phyloP scores from a whole-genome alignment of 1,284 basidiomycete species.

The Sanguinoderma infundibulare region DNA sequence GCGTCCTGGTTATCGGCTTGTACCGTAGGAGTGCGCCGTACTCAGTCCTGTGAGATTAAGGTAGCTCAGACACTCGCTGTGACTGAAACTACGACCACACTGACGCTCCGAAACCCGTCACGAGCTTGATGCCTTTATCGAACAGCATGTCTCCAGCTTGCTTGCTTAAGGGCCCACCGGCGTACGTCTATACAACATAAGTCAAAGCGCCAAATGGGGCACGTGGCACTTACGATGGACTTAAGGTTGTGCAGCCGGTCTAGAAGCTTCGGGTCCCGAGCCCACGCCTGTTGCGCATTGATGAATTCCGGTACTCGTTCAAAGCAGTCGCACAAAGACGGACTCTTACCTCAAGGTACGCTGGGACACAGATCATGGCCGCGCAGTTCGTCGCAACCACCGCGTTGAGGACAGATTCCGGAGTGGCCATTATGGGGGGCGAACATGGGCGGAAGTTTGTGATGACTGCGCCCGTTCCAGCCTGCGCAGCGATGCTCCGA shows the following conservation, averaged over 20 bases:
- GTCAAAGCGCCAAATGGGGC: not conserved
- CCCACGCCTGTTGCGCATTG: too few relatives aligned
- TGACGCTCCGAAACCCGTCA: conserved; percentile 35
- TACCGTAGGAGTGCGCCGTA: too few relatives aligned
- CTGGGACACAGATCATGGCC: conserved; percentile 28
- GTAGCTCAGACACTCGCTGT: too few relatives aligned
- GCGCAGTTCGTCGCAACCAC: conserved; percentile 16
- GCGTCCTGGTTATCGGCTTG: too few relatives aligned
- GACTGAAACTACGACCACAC: too few relatives aligned
- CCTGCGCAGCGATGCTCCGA: not conserved
- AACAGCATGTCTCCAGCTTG: conserved; percentile 33
- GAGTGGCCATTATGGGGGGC: conserved; percentile 24
- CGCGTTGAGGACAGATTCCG: conserved; percentile 16
- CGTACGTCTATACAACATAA: conserved; percentile 31
- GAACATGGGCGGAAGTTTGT: conserved; percentile 20
- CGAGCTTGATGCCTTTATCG: conserved; percentile 30
- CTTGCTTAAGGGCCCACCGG: conserved; percentile 36
- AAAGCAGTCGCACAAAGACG: too few relatives aligned
- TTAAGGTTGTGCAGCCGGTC: too few relatives aligned
- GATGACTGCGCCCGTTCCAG: conserved; percentile 8
- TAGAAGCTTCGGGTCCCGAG: too few relatives aligned
- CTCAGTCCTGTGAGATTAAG: too few relatives aligned
- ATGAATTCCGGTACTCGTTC: too few relatives aligned
- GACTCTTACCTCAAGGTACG: conserved; percentile 32
- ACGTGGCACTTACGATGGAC: not conserved